A percentile compares a stretch with the other conserved stretches of the same genome.
Conservation (phyloP, 2,329 filamentous ascomycete species). For the Tolypocladium ovalisporum region DNA sequence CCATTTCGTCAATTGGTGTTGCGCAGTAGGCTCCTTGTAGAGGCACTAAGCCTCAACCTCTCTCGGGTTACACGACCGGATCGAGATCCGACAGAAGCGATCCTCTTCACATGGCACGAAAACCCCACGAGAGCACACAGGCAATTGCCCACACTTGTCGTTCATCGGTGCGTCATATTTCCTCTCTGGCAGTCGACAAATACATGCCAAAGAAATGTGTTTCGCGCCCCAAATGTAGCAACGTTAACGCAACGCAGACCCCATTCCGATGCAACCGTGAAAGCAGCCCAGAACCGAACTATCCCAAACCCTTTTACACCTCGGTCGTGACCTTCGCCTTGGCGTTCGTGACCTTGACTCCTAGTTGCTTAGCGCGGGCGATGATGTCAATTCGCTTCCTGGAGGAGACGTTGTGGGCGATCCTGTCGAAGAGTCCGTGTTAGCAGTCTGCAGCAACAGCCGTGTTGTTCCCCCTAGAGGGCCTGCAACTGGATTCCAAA, state of each 20-base stretch:
- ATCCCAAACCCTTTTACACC: constrained; percentile 41
- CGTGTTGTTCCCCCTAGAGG: not conserved
- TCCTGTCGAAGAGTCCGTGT: constrained; percentile 44
- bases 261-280: constrained; percentile 5
- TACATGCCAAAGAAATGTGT: not conserved
- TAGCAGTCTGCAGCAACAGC: not conserved
- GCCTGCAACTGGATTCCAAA: not conserved
- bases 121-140: not conserved
- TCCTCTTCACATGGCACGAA: not conserved
- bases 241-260: constrained; percentile 2
- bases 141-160: not conserved
- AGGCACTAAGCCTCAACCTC: no score
- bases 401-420: constrained; percentile 94
- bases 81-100: no score
- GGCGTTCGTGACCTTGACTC: constrained; percentile 99
- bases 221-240: not conserved
- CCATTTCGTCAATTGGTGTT: not conserved
- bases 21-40: no score
- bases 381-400: constrained; percentile 98
- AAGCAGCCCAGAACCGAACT: constrained; percentile 3
- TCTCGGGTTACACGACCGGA: no score
- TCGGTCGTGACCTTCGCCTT: constrained; percentile 99
- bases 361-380: constrained; percentile 91
- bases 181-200: not conserved
- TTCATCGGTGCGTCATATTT: constrained; percentile 3